Percentiles rank a stretch among this genome's conserved stretches.
These are phyloP conservation scores for Cryoendolithus antarcticus DNA, from an alignment of 2,329 filamentous ascomycete genomes.

Conservation along the genomic window DNA sequence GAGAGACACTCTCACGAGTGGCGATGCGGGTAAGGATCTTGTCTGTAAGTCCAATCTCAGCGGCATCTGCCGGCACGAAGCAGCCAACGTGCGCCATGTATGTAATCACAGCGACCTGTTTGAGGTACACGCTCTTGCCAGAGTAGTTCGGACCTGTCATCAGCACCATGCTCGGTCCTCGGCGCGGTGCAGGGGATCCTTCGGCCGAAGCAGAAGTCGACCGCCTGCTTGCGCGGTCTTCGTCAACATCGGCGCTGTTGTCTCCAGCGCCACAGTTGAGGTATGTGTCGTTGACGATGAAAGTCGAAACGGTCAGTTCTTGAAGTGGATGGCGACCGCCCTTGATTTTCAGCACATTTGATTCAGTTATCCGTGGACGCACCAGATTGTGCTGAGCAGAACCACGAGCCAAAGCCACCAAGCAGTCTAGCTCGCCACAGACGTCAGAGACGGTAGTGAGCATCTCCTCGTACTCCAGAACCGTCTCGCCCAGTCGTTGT, in stretches of 20 bases:
- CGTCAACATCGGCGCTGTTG: neutral
- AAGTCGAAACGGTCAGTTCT: slow-evolving; percentile 67
- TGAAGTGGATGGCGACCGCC: slow-evolving; percentile 80
- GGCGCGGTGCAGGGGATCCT: neutral
- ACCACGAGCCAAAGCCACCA: slow-evolving; percentile 67
- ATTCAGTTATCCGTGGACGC: slow-evolving; percentile 54
- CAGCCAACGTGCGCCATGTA: slow-evolving; percentile 89
- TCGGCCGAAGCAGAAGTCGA: no score
- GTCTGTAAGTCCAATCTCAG: slow-evolving; percentile 76
- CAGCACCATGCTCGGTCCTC: slow-evolving; percentile 56
- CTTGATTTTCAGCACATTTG: slow-evolving; percentile 61
- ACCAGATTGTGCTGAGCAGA: slow-evolving; percentile 62
- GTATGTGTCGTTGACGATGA: slow-evolving; percentile 71
- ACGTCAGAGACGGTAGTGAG: slow-evolving; percentile 62
- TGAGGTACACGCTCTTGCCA: slow-evolving; percentile 91
- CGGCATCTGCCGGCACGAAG: slow-evolving; percentile 70
- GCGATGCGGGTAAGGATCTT: slow-evolving; percentile 81
- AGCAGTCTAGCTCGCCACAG: slow-evolving; percentile 75
- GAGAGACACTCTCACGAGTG: slow-evolving; percentile 57
- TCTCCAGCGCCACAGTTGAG: slow-evolving; percentile 47
- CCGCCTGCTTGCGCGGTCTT: no score
- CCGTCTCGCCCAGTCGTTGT: slow-evolving; percentile 57
- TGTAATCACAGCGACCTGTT: slow-evolving; percentile 80
- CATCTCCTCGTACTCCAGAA: slow-evolving; percentile 56
- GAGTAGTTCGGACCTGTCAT: slow-evolving; percentile 94